A percentile compares a stretch with the other conserved stretches of the same genome.
phyloP scores from a whole-genome alignment of 2,329 filamentous ascomycete genomes.

The Lachnellula occidentalis region DNA sequence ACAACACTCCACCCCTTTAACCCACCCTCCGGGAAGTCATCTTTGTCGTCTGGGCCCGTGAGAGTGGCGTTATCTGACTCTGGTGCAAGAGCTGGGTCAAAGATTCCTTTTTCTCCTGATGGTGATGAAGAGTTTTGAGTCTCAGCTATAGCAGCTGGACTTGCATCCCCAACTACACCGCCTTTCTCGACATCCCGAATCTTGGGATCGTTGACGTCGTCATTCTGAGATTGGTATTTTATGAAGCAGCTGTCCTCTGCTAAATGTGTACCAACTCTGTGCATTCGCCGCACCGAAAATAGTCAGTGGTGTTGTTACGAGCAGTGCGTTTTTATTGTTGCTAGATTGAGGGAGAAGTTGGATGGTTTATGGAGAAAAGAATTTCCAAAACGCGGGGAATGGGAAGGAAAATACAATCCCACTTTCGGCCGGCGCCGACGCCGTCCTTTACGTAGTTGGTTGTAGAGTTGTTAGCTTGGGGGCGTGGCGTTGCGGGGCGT shows the following conservation, averaged over 20 bases:
- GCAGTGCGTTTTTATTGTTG: neutral
- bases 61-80: conserved; percentile 15
- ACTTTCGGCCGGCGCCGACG: conserved; percentile 7
- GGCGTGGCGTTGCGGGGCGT: too few species aligned
- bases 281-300: conserved; percentile 30
- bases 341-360: too few species aligned
- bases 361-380: neutral
- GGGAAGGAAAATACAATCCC: neutral
- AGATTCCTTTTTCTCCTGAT: conserved; percentile 11
- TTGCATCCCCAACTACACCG: conserved; percentile 6
- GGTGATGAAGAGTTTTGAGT: neutral
- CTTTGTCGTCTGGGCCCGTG: conserved; percentile 19
- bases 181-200: conserved; percentile 16
- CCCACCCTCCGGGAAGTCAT: conserved; percentile 61
- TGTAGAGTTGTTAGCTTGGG: neutral
- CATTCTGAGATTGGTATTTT: conserved; percentile 25
- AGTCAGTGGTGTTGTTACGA: neutral
- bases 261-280: conserved; percentile 23
- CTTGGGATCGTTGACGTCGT: conserved; percentile 1
- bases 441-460: too few species aligned
- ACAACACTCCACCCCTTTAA: conserved; percentile 60
- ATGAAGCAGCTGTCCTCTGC: conserved; percentile 40
- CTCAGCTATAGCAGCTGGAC: conserved; percentile 7
- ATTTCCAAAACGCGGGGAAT: neutral
- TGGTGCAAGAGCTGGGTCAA: conserved; percentile 1